Evolutionary conservation across 345 rosid genomes (phyloP), one percentile per base, ranked within the genome.

Genomic region (Aquilaria malaccensis): DNA sequence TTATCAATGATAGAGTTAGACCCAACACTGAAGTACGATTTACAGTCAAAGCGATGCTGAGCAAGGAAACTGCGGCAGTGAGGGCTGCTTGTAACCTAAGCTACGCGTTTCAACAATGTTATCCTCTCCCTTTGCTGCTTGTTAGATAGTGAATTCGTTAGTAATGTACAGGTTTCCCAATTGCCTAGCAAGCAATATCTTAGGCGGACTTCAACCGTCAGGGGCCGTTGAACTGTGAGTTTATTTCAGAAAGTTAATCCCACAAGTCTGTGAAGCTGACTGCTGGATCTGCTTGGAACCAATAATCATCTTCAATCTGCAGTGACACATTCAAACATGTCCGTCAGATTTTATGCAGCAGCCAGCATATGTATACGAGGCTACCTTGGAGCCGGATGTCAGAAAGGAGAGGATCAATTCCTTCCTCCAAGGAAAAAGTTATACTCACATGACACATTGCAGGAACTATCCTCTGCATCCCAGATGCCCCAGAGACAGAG

Each of bases 221-320:
- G 43, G 43, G 43, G 2, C 43, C 5, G 43, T 3, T 37, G 3
- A 37, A 7, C 43, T 37, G 43, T 37, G 43, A 37, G 43, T 7
- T 37, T 3, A 3, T 37, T 37, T 3, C 7, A 37, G 7, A 37
- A 37, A 3, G 43, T 37, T 37, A 37, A 37, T 68, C 73, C 96
- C 93, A 88, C 73, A 83, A 56, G 56, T 82, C 80, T 22, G 88
- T 76, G 47, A 79, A 59, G 77, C 85, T 74, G 71, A 80, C 78
- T 45, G 71, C 67, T 22, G 74, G 74, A 29, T 83, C 77, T 48
- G 96, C 79, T 41, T 13, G 68, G 71, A 88, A 77, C 96, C 96
- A 85, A 57, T 88, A 88, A 65, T 88, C 92, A 65, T 83, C 84
- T 37, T 73, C 76, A 54, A 70, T 63, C 93, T 85, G 80, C 67